phyloP scores from a whole-genome alignment of 257 asterid species.

The Nemophila menziesii region DNA sequence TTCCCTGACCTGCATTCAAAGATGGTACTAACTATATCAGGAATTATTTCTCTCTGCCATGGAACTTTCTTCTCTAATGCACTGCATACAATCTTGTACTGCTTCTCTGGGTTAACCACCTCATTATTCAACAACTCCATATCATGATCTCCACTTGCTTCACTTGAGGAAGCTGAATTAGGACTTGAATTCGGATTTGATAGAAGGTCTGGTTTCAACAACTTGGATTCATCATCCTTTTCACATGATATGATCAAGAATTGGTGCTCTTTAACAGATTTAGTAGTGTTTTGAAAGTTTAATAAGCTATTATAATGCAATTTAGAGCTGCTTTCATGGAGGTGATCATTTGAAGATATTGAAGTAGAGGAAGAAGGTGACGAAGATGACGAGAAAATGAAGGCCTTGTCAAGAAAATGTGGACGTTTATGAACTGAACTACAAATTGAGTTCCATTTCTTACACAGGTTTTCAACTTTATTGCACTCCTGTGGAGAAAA shows the following conservation, averaged over 20 bases:
- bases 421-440: constrained; percentile 52
- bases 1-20: constrained; percentile 53
- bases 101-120: constrained; percentile 29
- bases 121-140: constrained; percentile 19
- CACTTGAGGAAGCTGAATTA: constrained; percentile 92
- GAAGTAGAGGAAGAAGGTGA: constrained; percentile 74
- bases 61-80: constrained; percentile 58
- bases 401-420: constrained; percentile 47
- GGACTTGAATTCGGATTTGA: constrained; percentile 95
- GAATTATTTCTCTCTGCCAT: constrained; percentile 42
- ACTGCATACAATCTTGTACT: constrained; percentile 22
- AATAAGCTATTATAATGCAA: constrained; percentile 24
- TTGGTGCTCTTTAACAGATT: constrained; percentile 26
- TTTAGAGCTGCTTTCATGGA: constrained; percentile 27
- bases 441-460: constrained; percentile 91
- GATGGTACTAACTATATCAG: constrained; percentile 37
- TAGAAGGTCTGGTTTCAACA: constrained; percentile 49
- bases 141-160: constrained; percentile 45
- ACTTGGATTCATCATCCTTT: constrained; percentile 22
- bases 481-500: constrained; percentile 41
- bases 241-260: constrained; percentile 24
- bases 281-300: constrained; percentile 23
- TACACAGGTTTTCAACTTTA: constrained; percentile 48
- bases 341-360: constrained; percentile 43
- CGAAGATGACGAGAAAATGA: constrained; percentile 38